Conservation (phyloP, 2,329 filamentous ascomycete genomes). For the Penicillium verrucosum region DNA sequence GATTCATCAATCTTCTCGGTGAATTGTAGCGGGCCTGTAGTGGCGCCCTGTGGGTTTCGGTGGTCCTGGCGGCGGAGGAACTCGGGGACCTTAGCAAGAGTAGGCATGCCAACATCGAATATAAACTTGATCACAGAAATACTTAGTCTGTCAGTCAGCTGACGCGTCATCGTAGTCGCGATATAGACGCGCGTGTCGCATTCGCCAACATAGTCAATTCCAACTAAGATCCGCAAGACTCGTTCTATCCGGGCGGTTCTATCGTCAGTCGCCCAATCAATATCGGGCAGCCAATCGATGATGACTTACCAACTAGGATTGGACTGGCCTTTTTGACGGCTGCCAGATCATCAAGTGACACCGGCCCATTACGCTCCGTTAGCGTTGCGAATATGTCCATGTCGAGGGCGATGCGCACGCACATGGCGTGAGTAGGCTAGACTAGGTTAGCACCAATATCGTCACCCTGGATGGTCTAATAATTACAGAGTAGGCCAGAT, state of each 20-base stretch:
- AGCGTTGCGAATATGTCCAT: neutral
- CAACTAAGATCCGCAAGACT: neutral
- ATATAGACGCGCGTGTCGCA: neutral
- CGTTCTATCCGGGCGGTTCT: neutral
- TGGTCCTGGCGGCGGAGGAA: conserved; percentile 2
- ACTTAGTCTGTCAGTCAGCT: neutral
- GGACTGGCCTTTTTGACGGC: neutral
- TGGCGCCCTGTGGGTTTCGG: conserved; percentile 11
- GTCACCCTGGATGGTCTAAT: too few relatives aligned
- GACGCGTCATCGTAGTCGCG: neutral
- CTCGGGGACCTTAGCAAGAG: neutral
- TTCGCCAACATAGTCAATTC: neutral
- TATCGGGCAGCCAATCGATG: neutral
- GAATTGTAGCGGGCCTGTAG: conserved; percentile 20
- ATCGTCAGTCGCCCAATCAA: neutral
- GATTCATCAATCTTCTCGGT: conserved; percentile 10
- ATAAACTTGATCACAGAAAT: neutral
- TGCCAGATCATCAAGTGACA: neutral
- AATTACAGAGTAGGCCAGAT: neutral
- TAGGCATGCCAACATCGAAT: neutral
- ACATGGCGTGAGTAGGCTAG: neutral
- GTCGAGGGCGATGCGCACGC: neutral
- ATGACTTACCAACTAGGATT: neutral
- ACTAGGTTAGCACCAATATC: neutral
- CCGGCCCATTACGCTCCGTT: neutral